Evolutionary conservation across 2,329 filamentous ascomycete genomes (phyloP).

Genomic region (Purpureocillium lavendulum): DNA sequence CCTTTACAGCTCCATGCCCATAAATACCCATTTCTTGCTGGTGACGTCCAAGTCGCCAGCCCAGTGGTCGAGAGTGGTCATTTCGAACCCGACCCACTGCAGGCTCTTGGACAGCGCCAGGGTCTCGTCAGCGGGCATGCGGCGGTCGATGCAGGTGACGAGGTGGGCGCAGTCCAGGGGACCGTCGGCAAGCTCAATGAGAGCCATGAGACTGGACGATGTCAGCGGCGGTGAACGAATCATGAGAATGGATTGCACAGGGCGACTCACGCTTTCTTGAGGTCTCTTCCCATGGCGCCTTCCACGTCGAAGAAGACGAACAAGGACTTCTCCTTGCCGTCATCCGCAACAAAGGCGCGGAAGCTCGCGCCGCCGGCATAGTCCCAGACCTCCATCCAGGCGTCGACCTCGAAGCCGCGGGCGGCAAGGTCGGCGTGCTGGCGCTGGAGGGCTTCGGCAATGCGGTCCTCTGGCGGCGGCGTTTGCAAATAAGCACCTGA

Average conservation of each 20-base stretch:
- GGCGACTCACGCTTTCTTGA: constrained; percentile 74
- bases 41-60: constrained; percentile 53
- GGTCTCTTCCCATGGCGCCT: constrained; percentile 61
- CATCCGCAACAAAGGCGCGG: constrained; percentile 72
- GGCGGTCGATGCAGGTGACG: constrained; percentile 73
- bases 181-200: constrained; percentile 78
- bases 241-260: background rate
- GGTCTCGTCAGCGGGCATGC: constrained; percentile 51
- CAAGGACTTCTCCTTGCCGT: constrained; percentile 62
- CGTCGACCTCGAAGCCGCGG: constrained; percentile 34
- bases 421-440: constrained; percentile 16
- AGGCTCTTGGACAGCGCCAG: constrained; percentile 70
- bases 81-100: constrained; percentile 87
- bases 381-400: constrained; percentile 76
- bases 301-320: constrained; percentile 80
- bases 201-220: constrained; percentile 63
- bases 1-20: constrained; percentile 80
- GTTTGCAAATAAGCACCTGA: constrained; percentile 60
- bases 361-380: constrained; percentile 79
- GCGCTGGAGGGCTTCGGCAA: constrained; percentile 25
- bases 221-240: constrained; percentile 5
- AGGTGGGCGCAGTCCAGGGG: constrained; percentile 70
- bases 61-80: constrained; percentile 74
- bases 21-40: constrained; percentile 75
- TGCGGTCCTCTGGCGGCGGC: constrained; percentile 42